Conservation (phyloP, 441 rosid species). For the Jatropha podagrica region DNA sequence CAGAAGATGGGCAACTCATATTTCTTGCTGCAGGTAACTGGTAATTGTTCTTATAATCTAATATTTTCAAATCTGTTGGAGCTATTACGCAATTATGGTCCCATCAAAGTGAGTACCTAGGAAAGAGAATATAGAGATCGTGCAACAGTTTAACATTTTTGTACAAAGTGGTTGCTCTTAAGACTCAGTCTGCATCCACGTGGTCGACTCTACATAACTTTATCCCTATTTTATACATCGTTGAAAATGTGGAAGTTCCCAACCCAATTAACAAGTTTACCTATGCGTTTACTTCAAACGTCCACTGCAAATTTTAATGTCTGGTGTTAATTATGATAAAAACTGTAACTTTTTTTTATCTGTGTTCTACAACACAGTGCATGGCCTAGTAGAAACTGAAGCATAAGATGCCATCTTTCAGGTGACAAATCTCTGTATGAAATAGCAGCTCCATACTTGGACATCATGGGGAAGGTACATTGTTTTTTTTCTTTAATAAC, state of each 20-base stretch:
- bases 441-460: constrained; percentile 61
- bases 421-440: constrained; percentile 80
- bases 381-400: constrained; percentile 23
- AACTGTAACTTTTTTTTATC: neutral
- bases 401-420: constrained; percentile 37
- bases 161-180: neutral
- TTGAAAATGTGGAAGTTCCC: constrained; percentile 1
- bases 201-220: neutral
- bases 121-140: neutral
- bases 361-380: constrained; percentile 20
- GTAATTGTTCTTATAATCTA: neutral
- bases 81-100: neutral
- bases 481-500: neutral
- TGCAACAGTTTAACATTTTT: neutral
- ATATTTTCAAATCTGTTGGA: neutral
- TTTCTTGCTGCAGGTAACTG: constrained; percentile 83
- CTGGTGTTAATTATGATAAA: neutral
- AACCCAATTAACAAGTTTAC: neutral
- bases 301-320: neutral
- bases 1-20: constrained; percentile 89
- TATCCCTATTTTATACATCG: neutral
- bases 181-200: neutral
- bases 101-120: neutral
- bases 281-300: neutral
- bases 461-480: constrained; percentile 88